Evolutionary conservation across 2,329 filamentous ascomycete genomes (phyloP).

Genomic region (Lecanicillium sp.): DNA sequence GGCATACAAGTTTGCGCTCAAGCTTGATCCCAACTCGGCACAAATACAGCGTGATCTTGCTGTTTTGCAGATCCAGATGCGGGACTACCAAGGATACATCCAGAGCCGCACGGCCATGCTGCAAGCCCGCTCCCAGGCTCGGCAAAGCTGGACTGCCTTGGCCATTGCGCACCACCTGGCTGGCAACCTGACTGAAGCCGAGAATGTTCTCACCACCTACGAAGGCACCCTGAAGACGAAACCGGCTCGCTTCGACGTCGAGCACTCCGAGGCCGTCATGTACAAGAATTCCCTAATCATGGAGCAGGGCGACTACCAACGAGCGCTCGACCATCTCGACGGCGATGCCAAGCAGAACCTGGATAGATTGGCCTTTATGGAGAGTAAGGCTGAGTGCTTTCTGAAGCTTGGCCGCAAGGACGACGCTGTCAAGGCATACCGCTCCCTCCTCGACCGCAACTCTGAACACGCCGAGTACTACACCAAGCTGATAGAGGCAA

Average conservation of each 20-base stretch:
- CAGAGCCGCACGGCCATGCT: slow-evolving; percentile 85
- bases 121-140: slow-evolving; percentile 68
- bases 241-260: slow-evolving; percentile 71
- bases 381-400: slow-evolving; percentile 79
- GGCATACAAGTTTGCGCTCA: slow-evolving; percentile 93
- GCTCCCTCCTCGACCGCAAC: slow-evolving; percentile 76
- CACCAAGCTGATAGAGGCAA: slow-evolving; percentile 61
- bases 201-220: slow-evolving; percentile 84
- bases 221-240: slow-evolving; percentile 85
- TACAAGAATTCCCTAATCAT: slow-evolving; percentile 96
- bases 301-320: slow-evolving; percentile 74
- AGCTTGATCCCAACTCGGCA: slow-evolving; percentile 84
- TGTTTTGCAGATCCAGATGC: slow-evolving; percentile 89
- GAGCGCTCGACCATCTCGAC: slow-evolving; percentile 81
- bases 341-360: slow-evolving; percentile 67
- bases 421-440: slow-evolving; percentile 77
- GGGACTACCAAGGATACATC: slow-evolving; percentile 89
- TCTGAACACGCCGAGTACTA: slow-evolving; percentile 84
- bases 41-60: slow-evolving; percentile 94
- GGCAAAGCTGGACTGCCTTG: slow-evolving; percentile 96
- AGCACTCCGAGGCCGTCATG: slow-evolving; percentile 87
- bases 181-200: slow-evolving; percentile 79
- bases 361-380: slow-evolving; percentile 78
- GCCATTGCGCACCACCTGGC: slow-evolving; percentile 87
- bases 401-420: slow-evolving; percentile 66